A percentile compares a stretch with the other conserved stretches of the same genome.
Evolutionary conservation across 139 green algal species (phyloP).

Genomic region (Axilococcus clingmanii): DNA sequence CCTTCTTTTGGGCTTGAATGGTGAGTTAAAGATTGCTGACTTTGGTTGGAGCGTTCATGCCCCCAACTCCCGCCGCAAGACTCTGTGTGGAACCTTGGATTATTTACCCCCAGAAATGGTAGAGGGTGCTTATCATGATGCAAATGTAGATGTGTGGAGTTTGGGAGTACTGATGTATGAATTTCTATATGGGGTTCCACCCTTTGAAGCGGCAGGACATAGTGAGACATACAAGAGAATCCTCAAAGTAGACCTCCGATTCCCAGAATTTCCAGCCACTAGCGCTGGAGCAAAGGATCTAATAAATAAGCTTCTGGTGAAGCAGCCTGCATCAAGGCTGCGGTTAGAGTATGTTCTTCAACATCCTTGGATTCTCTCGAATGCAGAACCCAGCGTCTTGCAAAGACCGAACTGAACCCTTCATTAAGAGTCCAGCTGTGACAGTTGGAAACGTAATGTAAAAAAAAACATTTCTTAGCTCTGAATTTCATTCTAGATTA

Average conservation of each 20-base stretch:
- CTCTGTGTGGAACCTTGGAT: constrained; percentile 97
- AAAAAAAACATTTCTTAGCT: too few relatives aligned
- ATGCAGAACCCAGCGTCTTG: constrained; percentile 30
- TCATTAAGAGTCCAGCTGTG: too few relatives aligned
- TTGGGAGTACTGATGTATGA: constrained; percentile 91
- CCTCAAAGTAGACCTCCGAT: constrained; percentile 79
- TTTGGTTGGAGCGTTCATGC: constrained; percentile 98
- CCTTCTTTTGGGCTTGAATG: constrained; percentile 84
- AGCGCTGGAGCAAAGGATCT: constrained; percentile 71
- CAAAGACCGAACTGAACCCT: too few relatives aligned
- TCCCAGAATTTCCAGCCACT: constrained; percentile 49
- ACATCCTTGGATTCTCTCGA: constrained; percentile 79
- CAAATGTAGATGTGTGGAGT: constrained; percentile 76
- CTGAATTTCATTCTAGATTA: too few relatives aligned
- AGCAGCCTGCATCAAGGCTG: constrained; percentile 59
- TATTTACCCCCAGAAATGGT: constrained; percentile 99
- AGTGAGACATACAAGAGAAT: constrained; percentile 77
- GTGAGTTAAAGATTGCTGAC: constrained; percentile 96
- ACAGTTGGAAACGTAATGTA: too few relatives aligned
- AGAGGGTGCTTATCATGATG: constrained; percentile 53
- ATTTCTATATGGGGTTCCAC: constrained; percentile 86
- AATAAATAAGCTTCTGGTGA: constrained; percentile 72
- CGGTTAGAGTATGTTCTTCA: constrained; percentile 54
- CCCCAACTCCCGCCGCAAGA: constrained; percentile 75
- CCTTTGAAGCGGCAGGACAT: constrained; percentile 90